Evolutionary conservation across 2,329 filamentous ascomycete genomes (phyloP), one percentile per base, ranked within the genome.

Genomic region (Harringtonia lauricola): DNA sequence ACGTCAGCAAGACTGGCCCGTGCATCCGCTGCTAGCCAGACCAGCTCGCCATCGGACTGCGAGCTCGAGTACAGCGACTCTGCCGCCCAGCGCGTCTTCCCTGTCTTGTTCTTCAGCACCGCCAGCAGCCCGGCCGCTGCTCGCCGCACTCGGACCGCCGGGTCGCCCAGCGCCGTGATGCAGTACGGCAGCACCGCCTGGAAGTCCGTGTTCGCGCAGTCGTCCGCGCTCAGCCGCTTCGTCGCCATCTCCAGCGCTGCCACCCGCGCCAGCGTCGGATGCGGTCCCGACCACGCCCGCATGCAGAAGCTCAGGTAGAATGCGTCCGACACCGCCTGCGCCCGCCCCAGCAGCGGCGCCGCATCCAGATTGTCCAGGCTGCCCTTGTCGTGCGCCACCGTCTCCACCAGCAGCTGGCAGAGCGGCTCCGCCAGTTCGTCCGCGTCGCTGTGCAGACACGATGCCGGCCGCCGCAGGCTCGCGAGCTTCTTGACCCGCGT

Each of bases 171-270:
- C 19, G 83, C 84, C 31, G 74, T 69, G 37, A 95, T 65, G 28
- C 82, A 68, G 62, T 94, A 95, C 3, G 90, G 90, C n/a, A 95
- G 57, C 17, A 95, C 59, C 12, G 78, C 75, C 57, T 96, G 90
- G 39, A 89, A 71, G 57, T 95, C 84, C 8, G 74, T 56, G 18
- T 66, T 65, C 19, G 57, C 59, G 43, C 65, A 67, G 46, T 72
- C 69, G 14, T 63, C 62, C 10, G 63, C 60, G 42, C 75, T 74
- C 17, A 87, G 59, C 22, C 70, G 67, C 26, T 67, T 67, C 47
- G 78, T 76, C 14, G 78, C 72, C 55, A 78, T 70, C 34, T 80
- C 76, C 39, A 95, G 62, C 12, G 88, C 86, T 9, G 79, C 73
- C 43, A 74, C 71, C 49, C 85, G 78, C 3, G 79, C 81, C 37